A percentile compares a stretch with the other conserved stretches of the same genome.
Conservation (phyloP, 2,329 filamentous ascomycete species). For the Botrytis sinoallii region DNA sequence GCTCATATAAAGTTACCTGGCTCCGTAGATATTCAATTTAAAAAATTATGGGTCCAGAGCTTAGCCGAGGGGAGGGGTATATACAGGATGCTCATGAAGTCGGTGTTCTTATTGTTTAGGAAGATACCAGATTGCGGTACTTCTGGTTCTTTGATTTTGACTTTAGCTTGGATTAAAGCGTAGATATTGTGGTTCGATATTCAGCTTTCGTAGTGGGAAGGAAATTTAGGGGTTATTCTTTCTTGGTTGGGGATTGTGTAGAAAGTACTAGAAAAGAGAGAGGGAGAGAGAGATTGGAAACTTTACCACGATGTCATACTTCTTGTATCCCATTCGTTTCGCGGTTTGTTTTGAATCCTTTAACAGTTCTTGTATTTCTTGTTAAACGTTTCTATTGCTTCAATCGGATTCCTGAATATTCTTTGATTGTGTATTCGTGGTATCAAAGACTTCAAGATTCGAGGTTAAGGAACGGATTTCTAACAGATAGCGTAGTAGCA, state of each 20-base stretch:
- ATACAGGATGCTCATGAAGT: background rate
- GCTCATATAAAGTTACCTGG: background rate
- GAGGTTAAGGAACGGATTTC: background rate
- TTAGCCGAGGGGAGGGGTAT: background rate
- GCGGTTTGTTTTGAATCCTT: background rate
- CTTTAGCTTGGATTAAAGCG: too few species aligned
- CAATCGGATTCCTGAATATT: too few species aligned
- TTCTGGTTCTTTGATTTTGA: too few species aligned
- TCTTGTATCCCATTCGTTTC: background rate
- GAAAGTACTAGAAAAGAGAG: background rate
- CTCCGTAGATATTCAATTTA: background rate
- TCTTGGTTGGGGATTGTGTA: background rate
- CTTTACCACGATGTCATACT: background rate
- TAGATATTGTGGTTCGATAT: fast-evolving
- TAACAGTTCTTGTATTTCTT: too few species aligned
- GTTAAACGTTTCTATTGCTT: background rate
- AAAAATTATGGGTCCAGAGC: background rate
- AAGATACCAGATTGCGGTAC: background rate
- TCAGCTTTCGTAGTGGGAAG: fast-evolving
- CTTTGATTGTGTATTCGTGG: background rate
- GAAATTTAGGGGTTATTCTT: background rate
- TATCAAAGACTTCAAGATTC: background rate
- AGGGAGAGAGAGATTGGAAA: too few species aligned
- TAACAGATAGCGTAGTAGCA: background rate
- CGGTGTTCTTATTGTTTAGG: background rate